These are phyloP conservation scores for Lentinula novae-zelandiae DNA, from an alignment of 1,284 basidiomycete species.

Conservation along the genomic window DNA sequence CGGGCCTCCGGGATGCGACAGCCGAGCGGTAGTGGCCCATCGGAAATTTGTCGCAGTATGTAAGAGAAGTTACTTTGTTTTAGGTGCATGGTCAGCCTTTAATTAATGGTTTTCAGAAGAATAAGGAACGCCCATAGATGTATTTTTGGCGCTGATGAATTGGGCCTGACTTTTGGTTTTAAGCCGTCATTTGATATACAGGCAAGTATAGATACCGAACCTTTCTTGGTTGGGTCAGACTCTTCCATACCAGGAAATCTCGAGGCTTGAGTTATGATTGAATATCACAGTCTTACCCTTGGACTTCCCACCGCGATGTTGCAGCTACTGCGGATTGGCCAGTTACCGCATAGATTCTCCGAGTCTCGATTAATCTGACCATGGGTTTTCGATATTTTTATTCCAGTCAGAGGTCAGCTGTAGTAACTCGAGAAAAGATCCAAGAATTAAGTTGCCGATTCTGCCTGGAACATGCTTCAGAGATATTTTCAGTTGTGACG, in stretches of 20 bases:
- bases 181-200: neutral
- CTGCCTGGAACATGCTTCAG: neutral
- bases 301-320: neutral
- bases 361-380: neutral
- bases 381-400: neutral
- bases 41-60: slow-evolving; percentile 1
- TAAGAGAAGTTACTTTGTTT: neutral
- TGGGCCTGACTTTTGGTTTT: neutral
- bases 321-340: neutral
- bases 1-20: neutral
- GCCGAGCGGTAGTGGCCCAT: neutral
- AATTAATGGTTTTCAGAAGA: neutral
- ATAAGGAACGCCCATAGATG: neutral
- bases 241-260: neutral
- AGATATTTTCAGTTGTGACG: neutral
- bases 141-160: neutral
- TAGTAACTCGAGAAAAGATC: neutral
- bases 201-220: neutral
- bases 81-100: neutral
- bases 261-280: neutral
- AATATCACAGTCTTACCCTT: neutral
- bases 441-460: neutral
- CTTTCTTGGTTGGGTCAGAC: neutral
- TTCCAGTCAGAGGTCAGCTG: neutral
- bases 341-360: neutral